Percentiles rank a stretch among this genome's conserved stretches.
Conservation (phyloP, 2,329 filamentous ascomycete species). For the Ambrosiella cleistominuta region DNA sequence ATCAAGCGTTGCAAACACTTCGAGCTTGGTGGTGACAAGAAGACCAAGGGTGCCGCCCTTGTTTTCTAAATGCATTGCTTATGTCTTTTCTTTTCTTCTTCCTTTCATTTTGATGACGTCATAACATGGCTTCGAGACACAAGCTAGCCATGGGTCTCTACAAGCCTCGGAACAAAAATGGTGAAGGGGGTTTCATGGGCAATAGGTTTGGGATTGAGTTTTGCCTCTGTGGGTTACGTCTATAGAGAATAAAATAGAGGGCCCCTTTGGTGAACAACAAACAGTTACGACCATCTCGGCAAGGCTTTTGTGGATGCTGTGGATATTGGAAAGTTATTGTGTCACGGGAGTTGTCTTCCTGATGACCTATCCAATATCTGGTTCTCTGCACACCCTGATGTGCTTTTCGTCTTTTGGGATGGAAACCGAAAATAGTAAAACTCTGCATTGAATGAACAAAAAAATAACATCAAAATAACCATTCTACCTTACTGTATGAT, state of each 20-base stretch:
- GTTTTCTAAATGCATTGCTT: slow-evolving; percentile 70
- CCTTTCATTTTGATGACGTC: slow-evolving; percentile 28
- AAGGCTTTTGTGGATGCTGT: too few species aligned
- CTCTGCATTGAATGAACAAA: slow-evolving; percentile 1
- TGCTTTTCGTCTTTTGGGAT: not conserved
- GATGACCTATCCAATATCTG: too few species aligned
- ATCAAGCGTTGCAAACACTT: slow-evolving; percentile 99
- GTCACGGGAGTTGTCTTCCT: too few species aligned
- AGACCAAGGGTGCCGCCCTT: slow-evolving; percentile 99
- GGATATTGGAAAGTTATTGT: too few species aligned
- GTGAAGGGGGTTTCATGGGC: slow-evolving; percentile 30
- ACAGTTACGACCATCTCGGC: not conserved
- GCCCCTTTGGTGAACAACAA: not conserved
- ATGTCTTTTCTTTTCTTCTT: slow-evolving; percentile 25
- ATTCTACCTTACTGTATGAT: not conserved
- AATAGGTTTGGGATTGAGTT: slow-evolving; percentile 14
- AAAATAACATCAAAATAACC: not conserved
- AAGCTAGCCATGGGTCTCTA: slow-evolving; percentile 5
- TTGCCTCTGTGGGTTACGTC: slow-evolving; percentile 24
- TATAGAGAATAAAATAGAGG: slow-evolving; percentile 23
- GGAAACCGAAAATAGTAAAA: not conserved
- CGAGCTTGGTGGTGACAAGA: slow-evolving; percentile 99
- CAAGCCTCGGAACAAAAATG: slow-evolving; percentile 18
- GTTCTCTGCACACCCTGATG: too few species aligned
- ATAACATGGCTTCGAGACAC: slow-evolving; percentile 6